Evolutionary conservation across 129 eudicot species (phyloP), one percentile per base, ranked within the genome.

Genomic region (Ambrosia trifida): DNA sequence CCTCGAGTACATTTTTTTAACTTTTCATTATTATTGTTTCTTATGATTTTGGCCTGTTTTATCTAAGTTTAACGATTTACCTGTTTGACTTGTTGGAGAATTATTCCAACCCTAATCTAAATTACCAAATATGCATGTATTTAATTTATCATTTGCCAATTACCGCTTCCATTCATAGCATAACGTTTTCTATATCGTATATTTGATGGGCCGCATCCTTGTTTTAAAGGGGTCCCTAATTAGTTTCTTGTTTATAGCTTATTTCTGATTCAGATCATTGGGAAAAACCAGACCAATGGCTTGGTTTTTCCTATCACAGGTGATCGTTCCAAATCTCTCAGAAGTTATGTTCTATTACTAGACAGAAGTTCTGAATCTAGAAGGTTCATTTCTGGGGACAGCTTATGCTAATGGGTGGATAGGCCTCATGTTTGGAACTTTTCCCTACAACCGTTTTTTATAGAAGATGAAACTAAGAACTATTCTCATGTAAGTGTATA

Each of bases 401-500:
- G 47, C 84, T 7, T 90, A 95, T 20, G 96, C 87, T 75, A 75
- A 89, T 70, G 96, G 98, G 40, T 93, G 98, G 98, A 71, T 85
- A 28, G 84, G 98, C 73, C 96, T 93, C 78, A 85, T 93, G 95
- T 64, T 89, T 80, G 98, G 98, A 77, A 93, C 98, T 73, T 83
- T 80, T 40, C 72, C 81, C 59, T 93, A 93, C 78, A 93, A 85
- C 62, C 89, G 91, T 50, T 88, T 69, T 81, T 78, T 93, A 77
- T 82, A 93, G 92, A 93, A 72, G 74, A 81, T 87, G 79, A 87
- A 82, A 72, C 63, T 93, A 57, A 84, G 96, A 73, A 89, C 64
- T 68, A 85, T 89, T 80, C 92, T 93, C 72, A 64, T 89, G 98
- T 93, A 87, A 81, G 96, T 53, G 72, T 19, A 13, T 5, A 33